phyloP scores from a whole-genome alignment of 2,329 filamentous ascomycete genomes.

The Colletotrichum sp. region DNA sequence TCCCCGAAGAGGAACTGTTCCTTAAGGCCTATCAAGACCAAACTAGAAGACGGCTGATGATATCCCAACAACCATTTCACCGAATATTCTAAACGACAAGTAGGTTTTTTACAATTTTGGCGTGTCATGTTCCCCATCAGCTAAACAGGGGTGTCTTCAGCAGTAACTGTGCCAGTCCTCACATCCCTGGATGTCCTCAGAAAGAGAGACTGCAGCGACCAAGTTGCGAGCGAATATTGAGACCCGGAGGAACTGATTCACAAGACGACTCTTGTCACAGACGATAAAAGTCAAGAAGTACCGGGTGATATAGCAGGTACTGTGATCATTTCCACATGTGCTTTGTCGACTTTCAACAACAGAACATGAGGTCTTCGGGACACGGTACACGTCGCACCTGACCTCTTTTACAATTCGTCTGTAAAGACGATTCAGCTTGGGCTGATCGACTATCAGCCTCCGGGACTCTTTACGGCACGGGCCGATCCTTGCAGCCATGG shows the following conservation, averaged over 20 bases:
- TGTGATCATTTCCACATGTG: not conserved
- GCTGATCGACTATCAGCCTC: not conserved
- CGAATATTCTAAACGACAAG: not conserved
- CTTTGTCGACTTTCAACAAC: not conserved
- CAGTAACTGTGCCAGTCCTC: not conserved
- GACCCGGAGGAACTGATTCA: not conserved
- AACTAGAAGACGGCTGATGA: not conserved
- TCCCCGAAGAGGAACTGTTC: not conserved
- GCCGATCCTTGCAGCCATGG: not conserved
- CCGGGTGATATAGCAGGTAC: not conserved
- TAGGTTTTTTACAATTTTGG: not conserved
- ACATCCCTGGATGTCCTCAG: not conserved
- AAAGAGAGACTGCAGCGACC: not conserved
- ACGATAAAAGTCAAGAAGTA: not conserved
- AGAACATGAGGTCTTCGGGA: not conserved
- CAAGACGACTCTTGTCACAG: not conserved
- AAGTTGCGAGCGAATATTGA: not conserved
- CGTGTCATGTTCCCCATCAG: not conserved
- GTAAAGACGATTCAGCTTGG: not conserved
- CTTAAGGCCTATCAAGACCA: not conserved
- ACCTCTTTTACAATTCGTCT: not conserved
- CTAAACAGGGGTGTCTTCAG: not conserved
- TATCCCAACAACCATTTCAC: not conserved
- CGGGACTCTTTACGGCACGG: not conserved
- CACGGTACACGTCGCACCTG: not conserved